Evolutionary conservation across 2,329 filamentous ascomycete species (phyloP), one percentile per base, ranked within the genome.

Genomic region (Leptographium flavum): DNA sequence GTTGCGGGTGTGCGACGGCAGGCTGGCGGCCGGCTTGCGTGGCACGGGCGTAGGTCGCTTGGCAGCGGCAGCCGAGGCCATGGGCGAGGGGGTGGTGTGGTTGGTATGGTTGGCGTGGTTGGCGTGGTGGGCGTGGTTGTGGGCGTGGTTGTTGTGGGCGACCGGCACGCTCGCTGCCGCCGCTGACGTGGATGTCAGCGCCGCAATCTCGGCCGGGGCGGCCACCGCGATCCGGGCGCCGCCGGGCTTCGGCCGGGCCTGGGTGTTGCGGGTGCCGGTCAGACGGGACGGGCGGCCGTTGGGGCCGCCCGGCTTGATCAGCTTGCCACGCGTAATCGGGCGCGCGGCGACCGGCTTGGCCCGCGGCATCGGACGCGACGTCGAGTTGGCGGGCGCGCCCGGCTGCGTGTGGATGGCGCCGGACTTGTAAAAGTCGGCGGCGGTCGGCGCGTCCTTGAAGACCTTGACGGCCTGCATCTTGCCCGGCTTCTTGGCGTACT

Each of bases 401-500:
- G 73, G 77, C 38, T 80, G 81, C 1, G 88, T 94, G 60, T 95
- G 92, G 45, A 98, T 79, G 15, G 81, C 81, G 48, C 85, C 81
- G 60, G 87, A 95, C 74, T 98, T 98, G 71, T 98, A 98, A 51
- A 79, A 75, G 62, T 98, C 92, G 40, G 80, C 80, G 4, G 72
- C 66, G 43, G 82, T 74, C 43, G 79, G 75, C 0, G 88, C 80
- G 59, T 98, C 92, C 64, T 94, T 94, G 49, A 94, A 58, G 9
- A 85, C 85, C 67, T 96, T 96, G 58, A 98, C 83, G 6, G 79
- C 65, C 45, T 90, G 83, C 61, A 86, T 74, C 67, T 98, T 98
- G 45, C 86, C 86, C 1, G 92, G 92, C 65, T 98, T 98, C 73
- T 96, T 98, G 58, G 90, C 88, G 63, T 94, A 98, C 60, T 94